Conservation (phyloP, 305 asterid species). For the Fraxinus angustifolia region DNA sequence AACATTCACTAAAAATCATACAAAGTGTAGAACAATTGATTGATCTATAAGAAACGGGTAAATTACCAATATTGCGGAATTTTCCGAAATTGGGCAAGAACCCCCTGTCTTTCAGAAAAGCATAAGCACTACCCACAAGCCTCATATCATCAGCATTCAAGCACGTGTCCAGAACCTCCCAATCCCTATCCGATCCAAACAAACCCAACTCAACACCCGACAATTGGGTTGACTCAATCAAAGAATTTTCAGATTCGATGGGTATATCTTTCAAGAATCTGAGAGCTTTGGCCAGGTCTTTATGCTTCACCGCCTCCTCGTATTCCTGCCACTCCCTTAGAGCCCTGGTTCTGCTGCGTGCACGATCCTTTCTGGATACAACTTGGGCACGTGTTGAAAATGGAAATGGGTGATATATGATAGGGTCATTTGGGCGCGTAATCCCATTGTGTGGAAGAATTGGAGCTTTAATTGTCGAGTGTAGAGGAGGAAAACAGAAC, state of each 20-base stretch:
- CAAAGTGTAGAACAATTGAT: not conserved
- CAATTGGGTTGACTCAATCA: slow-evolving; percentile 28
- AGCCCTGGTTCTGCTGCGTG: slow-evolving; percentile 39
- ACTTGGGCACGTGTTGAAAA: not conserved
- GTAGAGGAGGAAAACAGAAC: slow-evolving; percentile 15
- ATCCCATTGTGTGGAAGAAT: not conserved
- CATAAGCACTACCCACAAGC: slow-evolving; percentile 75
- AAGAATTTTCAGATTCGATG: slow-evolving; percentile 31
- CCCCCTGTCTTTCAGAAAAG: slow-evolving; percentile 61
- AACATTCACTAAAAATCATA: not conserved
- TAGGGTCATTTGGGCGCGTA: not conserved
- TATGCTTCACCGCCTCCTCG: slow-evolving; percentile 80
- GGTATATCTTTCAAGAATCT: slow-evolving; percentile 55
- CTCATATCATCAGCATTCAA: slow-evolving; percentile 94
- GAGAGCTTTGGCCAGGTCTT: slow-evolving; percentile 86
- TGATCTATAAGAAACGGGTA: not conserved
- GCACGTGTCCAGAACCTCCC: slow-evolving; percentile 84
- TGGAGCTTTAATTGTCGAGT: slow-evolving; percentile 14
- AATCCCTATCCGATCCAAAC: slow-evolving; percentile 48
- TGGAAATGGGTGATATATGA: slow-evolving; percentile 5
- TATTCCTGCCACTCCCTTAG: slow-evolving; percentile 77
- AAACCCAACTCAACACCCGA: slow-evolving; percentile 28
- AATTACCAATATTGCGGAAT: slow-evolving; percentile 62
- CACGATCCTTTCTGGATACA: slow-evolving; percentile 6
- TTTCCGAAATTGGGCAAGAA: slow-evolving; percentile 67